A percentile compares a stretch with the other conserved stretches of the same genome.
Evolutionary conservation across 139 green algal genomes (phyloP).

Genomic region (Klebsormidium nitens): DNA sequence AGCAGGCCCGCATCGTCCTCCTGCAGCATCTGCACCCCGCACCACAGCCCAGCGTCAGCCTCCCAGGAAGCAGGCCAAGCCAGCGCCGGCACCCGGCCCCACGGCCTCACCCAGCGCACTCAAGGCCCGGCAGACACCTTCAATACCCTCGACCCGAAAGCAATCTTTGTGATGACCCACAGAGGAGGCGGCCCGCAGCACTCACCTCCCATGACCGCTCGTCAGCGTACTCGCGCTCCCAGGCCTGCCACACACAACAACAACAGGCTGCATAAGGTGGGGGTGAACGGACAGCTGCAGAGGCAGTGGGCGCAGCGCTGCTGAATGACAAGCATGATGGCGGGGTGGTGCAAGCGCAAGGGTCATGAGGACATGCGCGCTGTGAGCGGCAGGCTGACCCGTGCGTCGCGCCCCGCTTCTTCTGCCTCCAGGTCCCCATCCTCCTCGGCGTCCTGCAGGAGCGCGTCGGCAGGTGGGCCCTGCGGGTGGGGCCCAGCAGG

Average conservation of each 20-base stretch:
- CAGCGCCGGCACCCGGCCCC: background rate
- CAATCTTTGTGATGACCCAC: conserved; percentile 4
- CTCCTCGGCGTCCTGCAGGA: background rate
- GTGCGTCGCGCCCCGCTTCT: conserved; percentile 17
- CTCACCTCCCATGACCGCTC: conserved; percentile 37
- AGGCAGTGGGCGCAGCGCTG: no score
- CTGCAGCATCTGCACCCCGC: conserved; percentile 52
- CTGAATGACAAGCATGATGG: no score
- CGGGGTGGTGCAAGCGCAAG: no score
- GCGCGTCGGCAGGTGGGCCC: background rate
- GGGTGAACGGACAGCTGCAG: no score
- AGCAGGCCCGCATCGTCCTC: conserved; percentile 83
- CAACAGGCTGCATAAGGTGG: no score
- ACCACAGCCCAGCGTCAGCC: background rate
- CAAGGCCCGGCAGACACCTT: background rate
- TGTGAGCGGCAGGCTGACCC: no score
- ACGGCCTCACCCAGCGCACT: background rate
- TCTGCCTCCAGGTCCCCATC: conserved; percentile 38
- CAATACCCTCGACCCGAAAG: background rate
- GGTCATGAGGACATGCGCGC: no score
- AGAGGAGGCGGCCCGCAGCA: no score
- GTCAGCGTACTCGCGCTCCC: conserved; percentile 20
- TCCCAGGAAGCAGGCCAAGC: background rate
- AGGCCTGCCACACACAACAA: no score
- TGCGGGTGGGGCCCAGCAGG: no score